Conservation (phyloP, 2,329 filamentous ascomycete species). For the Botryotinia calthae region DNA sequence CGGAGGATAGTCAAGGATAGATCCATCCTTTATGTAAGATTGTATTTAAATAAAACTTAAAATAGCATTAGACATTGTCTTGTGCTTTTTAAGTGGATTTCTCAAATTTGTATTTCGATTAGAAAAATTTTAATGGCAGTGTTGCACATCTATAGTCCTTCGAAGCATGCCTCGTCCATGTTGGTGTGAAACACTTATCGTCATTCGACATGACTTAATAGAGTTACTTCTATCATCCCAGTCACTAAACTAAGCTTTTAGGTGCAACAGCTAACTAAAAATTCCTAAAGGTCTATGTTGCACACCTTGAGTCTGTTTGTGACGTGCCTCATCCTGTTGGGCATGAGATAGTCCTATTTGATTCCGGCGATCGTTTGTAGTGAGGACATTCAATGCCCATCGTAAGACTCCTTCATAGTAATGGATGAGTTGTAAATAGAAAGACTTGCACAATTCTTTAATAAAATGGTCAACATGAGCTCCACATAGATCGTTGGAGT, state of each 20-base stretch:
- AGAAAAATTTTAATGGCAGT: background rate
- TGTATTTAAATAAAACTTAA: background rate
- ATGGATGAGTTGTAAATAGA: background rate
- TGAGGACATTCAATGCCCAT: background rate
- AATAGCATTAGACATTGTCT: background rate
- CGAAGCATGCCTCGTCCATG: background rate
- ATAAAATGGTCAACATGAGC: background rate
- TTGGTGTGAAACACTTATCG: background rate
- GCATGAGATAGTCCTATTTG: background rate
- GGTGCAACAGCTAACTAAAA: background rate
- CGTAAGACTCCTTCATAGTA: background rate
- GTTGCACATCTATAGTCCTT: background rate
- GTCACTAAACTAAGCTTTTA: background rate
- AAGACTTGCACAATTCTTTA: background rate
- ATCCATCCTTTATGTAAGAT: background rate
- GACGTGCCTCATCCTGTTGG: background rate
- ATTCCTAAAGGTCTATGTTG: background rate
- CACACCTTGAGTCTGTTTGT: background rate
- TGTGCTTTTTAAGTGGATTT: background rate
- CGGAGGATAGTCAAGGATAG: background rate
- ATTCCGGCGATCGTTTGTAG: background rate
- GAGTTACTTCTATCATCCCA: background rate
- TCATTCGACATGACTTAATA: background rate
- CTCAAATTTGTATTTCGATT: background rate
- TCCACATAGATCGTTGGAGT: background rate